Base-by-base conservation (phyloP, 129 eudicot species). In the Lonicera japonica region DNA sequence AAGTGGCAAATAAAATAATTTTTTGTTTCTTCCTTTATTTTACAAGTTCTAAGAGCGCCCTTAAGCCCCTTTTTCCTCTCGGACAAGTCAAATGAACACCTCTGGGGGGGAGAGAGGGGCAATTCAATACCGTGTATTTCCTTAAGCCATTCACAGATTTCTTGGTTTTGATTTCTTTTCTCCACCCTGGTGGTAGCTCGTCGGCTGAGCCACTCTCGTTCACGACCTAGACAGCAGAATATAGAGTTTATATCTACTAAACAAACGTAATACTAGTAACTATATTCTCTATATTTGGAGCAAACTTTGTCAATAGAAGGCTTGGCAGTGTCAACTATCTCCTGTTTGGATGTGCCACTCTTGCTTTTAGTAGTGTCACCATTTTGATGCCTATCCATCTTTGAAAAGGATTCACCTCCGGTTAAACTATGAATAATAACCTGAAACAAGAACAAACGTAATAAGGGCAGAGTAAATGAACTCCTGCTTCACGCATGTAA, bases 121-220 rank as follows among this genome's bases (percentile, higher is more conserved):
- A 29, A 54, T 40, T 18, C 20, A 51, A 8, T 87, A 83, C 95
- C 73, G 80, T 75, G 58, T 87, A 87, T 15, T 60, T 74, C 59
- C 73, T 74, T 38, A 24, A 59, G 61, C 29, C 16, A 59, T 48
- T 15, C 20, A 68, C 81, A 60, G 11, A 11, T 68, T 64, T 70
- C 63, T 75, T 80, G 34, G 52, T 57, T 80, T 73, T 86, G 63
- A 76, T 58, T 71, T 86, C 97, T 76, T 73, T 81, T 19, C 76
- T 72, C 97, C 97, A 90, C 11, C 95, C 97, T n/a, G 79, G 61
- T 5, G 97, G 95, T 24, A 90, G 71, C 64, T 74, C 90, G 11
- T 86, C 86, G 51, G 66, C 86, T 0, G 77, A 47, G 46, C 58
- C 56, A 46, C 63, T 73, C 77, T 77, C 78, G 68, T 68, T 13